Percentiles rank a stretch among this genome's conserved stretches.
These are phyloP conservation scores for Candolleomyces efflorescens DNA, from an alignment of 768 basidiomycete genomes.

Conservation along the genomic window DNA sequence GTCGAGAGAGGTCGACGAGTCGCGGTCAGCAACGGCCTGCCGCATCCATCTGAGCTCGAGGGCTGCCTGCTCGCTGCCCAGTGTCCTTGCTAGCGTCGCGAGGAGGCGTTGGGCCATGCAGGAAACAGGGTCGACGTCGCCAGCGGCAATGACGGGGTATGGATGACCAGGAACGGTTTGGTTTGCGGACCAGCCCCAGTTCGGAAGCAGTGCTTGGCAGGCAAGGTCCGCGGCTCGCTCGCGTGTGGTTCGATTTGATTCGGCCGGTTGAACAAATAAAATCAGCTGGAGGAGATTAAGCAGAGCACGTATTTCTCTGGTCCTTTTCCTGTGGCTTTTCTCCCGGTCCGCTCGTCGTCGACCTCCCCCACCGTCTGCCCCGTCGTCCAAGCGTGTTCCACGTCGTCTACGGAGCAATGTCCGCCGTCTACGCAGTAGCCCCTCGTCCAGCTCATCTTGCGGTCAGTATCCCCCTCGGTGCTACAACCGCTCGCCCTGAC, in stretches of 20 bases:
- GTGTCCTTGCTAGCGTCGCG: conserved; percentile 19
- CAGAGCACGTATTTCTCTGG: conserved; percentile 9
- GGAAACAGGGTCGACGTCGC: conserved; percentile 10
- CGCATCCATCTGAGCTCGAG: conserved; percentile 44
- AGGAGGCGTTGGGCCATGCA: conserved; percentile 24
- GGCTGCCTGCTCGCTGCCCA: conserved; percentile 34
- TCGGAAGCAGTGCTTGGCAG: not conserved
- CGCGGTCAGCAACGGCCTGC: conserved; percentile 16
- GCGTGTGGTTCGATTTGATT: conserved; percentile 7
- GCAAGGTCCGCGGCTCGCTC: not conserved
- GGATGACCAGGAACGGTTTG: conserved; percentile 15
- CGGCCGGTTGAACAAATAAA: conserved; percentile 19
- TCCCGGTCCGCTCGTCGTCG: conserved; percentile 28
- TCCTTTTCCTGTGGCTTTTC: conserved; percentile 13
- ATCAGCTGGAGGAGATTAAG: conserved; percentile 19
- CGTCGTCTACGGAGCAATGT: conserved; percentile 24
- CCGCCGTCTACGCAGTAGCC: conserved; percentile 33
- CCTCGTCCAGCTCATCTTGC: conserved; percentile 30
- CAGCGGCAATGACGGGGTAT: conserved; percentile 3
- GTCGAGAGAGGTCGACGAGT: conserved; percentile 22
- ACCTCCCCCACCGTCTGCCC: conserved; percentile 16
- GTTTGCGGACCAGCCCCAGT: conserved; percentile 6
- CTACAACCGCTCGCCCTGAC: conserved; percentile 32
- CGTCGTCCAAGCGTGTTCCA: conserved; percentile 15
- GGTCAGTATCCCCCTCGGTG: conserved; percentile 21